Base-by-base conservation (phyloP, 2,329 filamentous ascomycete genomes). In the Sporothrix mexicana region DNA sequence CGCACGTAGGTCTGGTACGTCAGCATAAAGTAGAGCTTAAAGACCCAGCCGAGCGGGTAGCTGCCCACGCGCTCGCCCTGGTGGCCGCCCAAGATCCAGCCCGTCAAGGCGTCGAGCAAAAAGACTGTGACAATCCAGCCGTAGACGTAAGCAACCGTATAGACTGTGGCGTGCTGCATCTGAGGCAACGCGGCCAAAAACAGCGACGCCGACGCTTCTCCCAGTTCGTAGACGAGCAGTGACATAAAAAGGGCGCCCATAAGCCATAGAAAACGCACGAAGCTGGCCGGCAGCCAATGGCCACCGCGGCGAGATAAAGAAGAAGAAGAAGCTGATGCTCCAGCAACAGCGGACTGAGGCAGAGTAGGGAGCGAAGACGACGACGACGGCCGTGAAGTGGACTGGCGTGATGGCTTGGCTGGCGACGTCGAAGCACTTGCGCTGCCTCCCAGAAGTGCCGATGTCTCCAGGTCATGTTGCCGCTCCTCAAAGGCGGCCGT, bases 1-100 rank as follows among this genome's bases (percentile, higher is more conserved):
- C 90, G 88, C 13, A 92, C 90, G 80, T 92, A 92, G 4, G 90
- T 92, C 80, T 92, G 90, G 80, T 92, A 92, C 6, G 90, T 92
- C 69, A 92, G 81, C 83, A 88, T 88, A 79, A 91, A 91, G 80
- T 78, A 91, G 87, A 92, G 84, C 79, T 92, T 92, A 77, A 92
- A 92, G 57, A 91, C 87, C 88, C 89, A 92, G 76, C 88, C 90
- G 73, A 92, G 80, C n/a, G 90, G 90, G 77, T 92, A 92, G 78
- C 88, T 91, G 53, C 90, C 89, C 1, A 92, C 90, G 45, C 90
- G 84, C 78, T 92, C 88, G 66, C 90, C 90, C 76, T 91, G 88
- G 70, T 86, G 88, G 53, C 88, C 89, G 61, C 90, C 90, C 53
- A 92, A 80, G 66, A 92, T 90, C 88, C 88, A 92, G 1, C 88